These are phyloP conservation scores for Parmelia sp. DNA, from an alignment of 495 filamentous ascomycete genomes.

Conservation along the genomic window DNA sequence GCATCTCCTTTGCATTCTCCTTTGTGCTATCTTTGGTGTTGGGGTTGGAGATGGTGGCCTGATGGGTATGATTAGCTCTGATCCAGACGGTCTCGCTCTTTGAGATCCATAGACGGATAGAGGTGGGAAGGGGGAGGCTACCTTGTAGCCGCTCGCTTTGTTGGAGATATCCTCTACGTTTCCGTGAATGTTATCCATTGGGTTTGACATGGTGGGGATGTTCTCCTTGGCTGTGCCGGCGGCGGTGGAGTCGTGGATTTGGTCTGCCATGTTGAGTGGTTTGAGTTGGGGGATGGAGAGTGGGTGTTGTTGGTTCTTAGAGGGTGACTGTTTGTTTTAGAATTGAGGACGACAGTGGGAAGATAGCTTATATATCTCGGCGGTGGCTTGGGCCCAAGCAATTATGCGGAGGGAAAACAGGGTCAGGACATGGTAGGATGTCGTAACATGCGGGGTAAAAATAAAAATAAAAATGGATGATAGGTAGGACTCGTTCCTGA, in stretches of 20 bases:
- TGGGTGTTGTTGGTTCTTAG: background rate
- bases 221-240: constrained; percentile 22
- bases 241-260: constrained; percentile 18
- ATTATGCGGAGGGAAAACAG: no score
- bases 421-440: no score
- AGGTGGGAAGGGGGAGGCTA: background rate
- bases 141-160: constrained; percentile 24
- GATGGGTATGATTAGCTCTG: background rate
- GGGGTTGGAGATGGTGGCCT: constrained; percentile 11
- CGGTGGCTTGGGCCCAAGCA: no score
- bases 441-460: background rate
- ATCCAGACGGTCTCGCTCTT: background rate
- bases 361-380: background rate
- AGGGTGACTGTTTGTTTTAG: background rate
- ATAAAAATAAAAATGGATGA: no score
- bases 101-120: background rate
- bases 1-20: constrained; percentile 16
- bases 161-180: constrained; percentile 23
- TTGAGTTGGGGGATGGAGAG: background rate
- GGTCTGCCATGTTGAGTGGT: constrained; percentile 17
- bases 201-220: constrained; percentile 22
- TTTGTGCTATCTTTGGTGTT: constrained; percentile 8
- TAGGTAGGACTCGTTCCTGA: no score
- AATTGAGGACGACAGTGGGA: background rate
- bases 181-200: constrained; percentile 25